Conservation (phyloP, 1,284 basidiomycete species). For the Amylostereum areolatum region DNA sequence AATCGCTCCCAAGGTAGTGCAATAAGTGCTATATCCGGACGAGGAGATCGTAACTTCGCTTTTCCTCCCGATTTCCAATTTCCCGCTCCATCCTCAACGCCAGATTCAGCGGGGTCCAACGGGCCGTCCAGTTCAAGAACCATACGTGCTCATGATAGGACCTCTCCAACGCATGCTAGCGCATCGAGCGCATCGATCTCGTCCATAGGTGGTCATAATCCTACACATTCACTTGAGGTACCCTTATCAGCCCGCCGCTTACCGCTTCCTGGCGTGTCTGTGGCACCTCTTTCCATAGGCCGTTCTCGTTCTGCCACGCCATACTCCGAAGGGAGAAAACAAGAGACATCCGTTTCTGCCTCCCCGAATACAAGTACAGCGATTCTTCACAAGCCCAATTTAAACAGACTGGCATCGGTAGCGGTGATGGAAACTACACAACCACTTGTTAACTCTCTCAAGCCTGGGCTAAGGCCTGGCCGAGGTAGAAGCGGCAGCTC, state of each 20-base stretch:
- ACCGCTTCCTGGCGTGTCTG: slow-evolving; percentile 24
- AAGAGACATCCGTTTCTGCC: too few species aligned
- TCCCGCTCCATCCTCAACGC: slow-evolving; percentile 21
- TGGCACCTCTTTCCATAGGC: slow-evolving; percentile 30
- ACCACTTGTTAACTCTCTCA: slow-evolving; percentile 30
- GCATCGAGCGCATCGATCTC: slow-evolving; percentile 24
- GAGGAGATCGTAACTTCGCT: slow-evolving; percentile 31
- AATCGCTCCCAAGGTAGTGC: slow-evolving; percentile 40
- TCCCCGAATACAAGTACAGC: too few species aligned
- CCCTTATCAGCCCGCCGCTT: slow-evolving; percentile 26
- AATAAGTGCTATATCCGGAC: slow-evolving; percentile 20
- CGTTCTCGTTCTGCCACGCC: slow-evolving; percentile 49
- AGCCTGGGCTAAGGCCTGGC: slow-evolving; percentile 33
- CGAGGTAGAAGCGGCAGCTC: slow-evolving; percentile 45
- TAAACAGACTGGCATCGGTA: slow-evolving; percentile 40
- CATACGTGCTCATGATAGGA: slow-evolving; percentile 19
- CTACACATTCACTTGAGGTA: slow-evolving; percentile 49
- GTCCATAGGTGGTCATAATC: slow-evolving; percentile 35
- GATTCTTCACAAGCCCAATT: slow-evolving; percentile 30
- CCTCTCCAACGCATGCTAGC: slow-evolving; percentile 30
- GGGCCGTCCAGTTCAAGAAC: slow-evolving; percentile 2
- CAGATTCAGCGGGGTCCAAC: background rate
- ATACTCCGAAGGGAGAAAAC: too few species aligned
- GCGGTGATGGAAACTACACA: slow-evolving; percentile 36
- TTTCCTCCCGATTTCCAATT: slow-evolving; percentile 37